phyloP scores from a whole-genome alignment of 163 green algal species.

The Chlamydomonas reinhardtii region DNA sequence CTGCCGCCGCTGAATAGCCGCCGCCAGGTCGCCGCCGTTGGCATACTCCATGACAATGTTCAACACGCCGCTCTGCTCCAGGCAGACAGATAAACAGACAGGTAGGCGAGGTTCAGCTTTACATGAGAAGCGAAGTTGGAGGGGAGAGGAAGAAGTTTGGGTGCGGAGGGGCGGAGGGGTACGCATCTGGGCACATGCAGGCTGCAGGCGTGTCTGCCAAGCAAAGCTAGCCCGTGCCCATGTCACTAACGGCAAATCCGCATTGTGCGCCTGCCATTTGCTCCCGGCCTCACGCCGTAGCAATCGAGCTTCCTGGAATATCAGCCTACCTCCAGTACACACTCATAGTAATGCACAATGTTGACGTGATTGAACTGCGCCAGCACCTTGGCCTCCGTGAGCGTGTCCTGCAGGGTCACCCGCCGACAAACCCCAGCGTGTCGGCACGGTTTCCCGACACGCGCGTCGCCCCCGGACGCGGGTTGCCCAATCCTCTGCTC shows the following conservation, averaged over 20 bases:
- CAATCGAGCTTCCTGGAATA: too few relatives aligned
- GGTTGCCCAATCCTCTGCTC: neutral
- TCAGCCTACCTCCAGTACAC: conserved; percentile 57
- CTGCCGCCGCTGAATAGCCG: conserved; percentile 59
- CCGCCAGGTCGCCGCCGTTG: conserved; percentile 60
- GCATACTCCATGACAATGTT: conserved; percentile 74
- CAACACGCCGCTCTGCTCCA: conserved; percentile 49
- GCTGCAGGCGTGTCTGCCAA: too few relatives aligned
- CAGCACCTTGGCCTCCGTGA: conserved; percentile 66
- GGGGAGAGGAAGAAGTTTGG: too few relatives aligned
- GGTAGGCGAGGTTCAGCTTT: too few relatives aligned
- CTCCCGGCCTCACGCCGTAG: too few relatives aligned
- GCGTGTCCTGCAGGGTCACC: conserved; percentile 39
- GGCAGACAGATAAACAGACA: neutral
- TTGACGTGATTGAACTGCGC: conserved; percentile 74
- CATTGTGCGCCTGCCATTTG: too few relatives aligned
- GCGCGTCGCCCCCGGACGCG: neutral
- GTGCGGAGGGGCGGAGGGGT: too few relatives aligned
- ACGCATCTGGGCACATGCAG: too few relatives aligned
- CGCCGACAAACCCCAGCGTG: too few relatives aligned
- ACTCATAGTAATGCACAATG: conserved; percentile 71
- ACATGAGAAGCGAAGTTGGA: neutral
- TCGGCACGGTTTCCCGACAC: neutral
- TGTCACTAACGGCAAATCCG: too few relatives aligned
- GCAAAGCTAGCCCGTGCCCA: too few relatives aligned